Evolutionary conservation across 2,329 filamentous ascomycete species (phyloP).

Genomic region (Ceratocystis alfenasii): DNA sequence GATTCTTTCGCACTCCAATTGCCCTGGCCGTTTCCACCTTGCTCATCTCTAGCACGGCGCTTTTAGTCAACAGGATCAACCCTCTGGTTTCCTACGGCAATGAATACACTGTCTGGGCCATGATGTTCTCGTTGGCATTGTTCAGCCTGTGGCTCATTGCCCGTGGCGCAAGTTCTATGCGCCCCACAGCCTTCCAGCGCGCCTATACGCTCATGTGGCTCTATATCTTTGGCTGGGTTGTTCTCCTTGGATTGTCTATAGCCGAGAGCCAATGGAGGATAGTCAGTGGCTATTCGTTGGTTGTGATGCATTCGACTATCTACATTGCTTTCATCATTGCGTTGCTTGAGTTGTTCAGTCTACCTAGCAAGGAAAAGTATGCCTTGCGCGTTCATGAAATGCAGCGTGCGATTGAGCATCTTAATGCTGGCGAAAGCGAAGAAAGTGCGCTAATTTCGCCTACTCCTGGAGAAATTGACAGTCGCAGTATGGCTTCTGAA

Average conservation of each 20-base stretch:
- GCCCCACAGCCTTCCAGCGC: constrained; percentile 77
- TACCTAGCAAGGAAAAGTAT: constrained; percentile 61
- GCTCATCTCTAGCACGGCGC: constrained; percentile 59
- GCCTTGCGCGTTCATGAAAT: constrained; percentile 45
- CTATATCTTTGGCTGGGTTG: constrained; percentile 59
- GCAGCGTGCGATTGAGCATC: constrained; percentile 22
- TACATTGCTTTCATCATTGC: constrained; percentile 65
- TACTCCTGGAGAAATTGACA: constrained; percentile 26
- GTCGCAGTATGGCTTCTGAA: constrained; percentile 17
- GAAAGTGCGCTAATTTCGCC: constrained; percentile 25
- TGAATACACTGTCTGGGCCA: constrained; percentile 62
- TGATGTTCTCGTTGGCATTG: constrained; percentile 73
- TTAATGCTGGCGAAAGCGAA: constrained; percentile 16
- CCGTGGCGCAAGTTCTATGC: constrained; percentile 61
- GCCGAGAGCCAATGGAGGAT: constrained; percentile 63
- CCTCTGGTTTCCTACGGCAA: constrained; percentile 86
- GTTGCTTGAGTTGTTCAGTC: constrained; percentile 66
- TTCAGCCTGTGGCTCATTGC: constrained; percentile 73
- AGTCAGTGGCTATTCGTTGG: constrained; percentile 65
- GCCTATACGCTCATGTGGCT: constrained; percentile 76
- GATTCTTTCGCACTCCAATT: constrained; percentile 73
- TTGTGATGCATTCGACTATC: constrained; percentile 65
- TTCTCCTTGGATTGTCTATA: constrained; percentile 61
- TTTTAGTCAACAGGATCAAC: constrained; percentile 70
- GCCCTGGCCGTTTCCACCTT: constrained; percentile 56